A percentile compares a stretch with the other conserved stretches of the same genome.
These are phyloP conservation scores for Pascua guehoae DNA, from an alignment of 1,284 basidiomycete species.

Conservation along the genomic window DNA sequence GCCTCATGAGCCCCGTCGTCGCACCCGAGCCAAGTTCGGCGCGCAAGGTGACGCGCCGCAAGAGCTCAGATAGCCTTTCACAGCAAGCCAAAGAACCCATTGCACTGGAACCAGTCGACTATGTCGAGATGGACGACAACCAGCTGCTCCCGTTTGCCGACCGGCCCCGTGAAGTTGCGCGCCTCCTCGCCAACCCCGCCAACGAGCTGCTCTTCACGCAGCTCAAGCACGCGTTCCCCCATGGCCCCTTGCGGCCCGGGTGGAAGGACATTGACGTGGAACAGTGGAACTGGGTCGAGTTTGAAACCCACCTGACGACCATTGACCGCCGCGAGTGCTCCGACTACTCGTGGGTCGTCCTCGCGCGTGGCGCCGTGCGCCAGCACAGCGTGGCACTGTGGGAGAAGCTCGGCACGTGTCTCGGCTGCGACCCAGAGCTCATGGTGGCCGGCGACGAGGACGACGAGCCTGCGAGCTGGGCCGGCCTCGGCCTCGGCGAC, in stretches of 20 bases:
- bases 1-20: slow-evolving; percentile 35
- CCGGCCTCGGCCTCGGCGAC: slow-evolving; percentile 37
- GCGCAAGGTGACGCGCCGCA: slow-evolving; percentile 33
- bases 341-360: slow-evolving; percentile 45
- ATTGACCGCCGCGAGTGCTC: slow-evolving; percentile 33
- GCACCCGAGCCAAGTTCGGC: slow-evolving; percentile 26
- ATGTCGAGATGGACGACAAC: slow-evolving; percentile 44
- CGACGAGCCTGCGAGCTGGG: slow-evolving; percentile 37
- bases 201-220: slow-evolving; percentile 38
- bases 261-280: slow-evolving; percentile 40
- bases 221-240: slow-evolving; percentile 42
- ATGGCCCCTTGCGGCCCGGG: slow-evolving; percentile 21
- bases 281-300: slow-evolving; percentile 45
- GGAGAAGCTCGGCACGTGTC: slow-evolving; percentile 45
- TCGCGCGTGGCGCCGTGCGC: slow-evolving; percentile 39
- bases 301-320: slow-evolving; percentile 36
- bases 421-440: slow-evolving; percentile 46
- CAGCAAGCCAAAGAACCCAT: slow-evolving; percentile 17
- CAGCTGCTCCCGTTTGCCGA: slow-evolving; percentile 45
- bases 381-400: slow-evolving; percentile 38
- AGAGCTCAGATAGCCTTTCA: slow-evolving; percentile 8
- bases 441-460: slow-evolving; percentile 45
- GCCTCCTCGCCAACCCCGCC: slow-evolving; percentile 32
- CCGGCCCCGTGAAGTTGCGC: slow-evolving; percentile 38
- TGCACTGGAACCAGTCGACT: slow-evolving; percentile 48